Evolutionary conservation across 2,329 filamentous ascomycete species (phyloP).

Genomic region (Ascochyta lentis): DNA sequence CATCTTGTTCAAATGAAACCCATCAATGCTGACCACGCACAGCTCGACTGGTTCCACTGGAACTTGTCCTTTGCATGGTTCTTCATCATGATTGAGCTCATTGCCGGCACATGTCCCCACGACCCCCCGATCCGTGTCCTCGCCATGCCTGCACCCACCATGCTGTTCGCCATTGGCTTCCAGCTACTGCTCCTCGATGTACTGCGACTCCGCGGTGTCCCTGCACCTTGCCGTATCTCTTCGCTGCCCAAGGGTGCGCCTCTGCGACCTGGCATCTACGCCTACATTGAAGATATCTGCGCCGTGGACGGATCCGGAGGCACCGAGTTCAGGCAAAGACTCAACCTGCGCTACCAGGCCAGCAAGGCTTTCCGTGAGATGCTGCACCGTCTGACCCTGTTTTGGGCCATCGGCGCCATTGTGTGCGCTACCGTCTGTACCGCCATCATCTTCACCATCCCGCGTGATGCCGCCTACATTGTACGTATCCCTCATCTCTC

Average conservation of each 20-base stretch:
- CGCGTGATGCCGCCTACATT: constrained; percentile 56
- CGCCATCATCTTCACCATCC: constrained; percentile 56
- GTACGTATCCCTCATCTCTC: constrained; percentile 39
- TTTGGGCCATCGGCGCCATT: constrained; percentile 59
- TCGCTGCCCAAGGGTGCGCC: constrained; percentile 59
- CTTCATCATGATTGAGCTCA: constrained; percentile 63
- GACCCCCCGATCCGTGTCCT: constrained; percentile 61
- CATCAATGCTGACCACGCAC: constrained; percentile 2
- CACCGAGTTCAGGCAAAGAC: constrained; percentile 59
- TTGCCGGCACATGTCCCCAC: constrained; percentile 57
- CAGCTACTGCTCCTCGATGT: constrained; percentile 60
- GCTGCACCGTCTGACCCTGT: constrained; percentile 59
- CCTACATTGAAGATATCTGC: constrained; percentile 61
- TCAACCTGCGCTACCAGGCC: constrained; percentile 61
- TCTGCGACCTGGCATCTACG: constrained; percentile 61
- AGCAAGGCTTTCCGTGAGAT: constrained; percentile 61
- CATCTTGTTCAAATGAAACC: no score
- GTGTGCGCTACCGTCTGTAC: constrained; percentile 51
- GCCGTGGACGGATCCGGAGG: constrained; percentile 62
- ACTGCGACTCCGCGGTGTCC: constrained; percentile 53
- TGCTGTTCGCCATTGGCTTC: constrained; percentile 60
- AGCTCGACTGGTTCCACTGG: constrained; percentile 66
- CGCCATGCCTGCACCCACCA: constrained; percentile 59
- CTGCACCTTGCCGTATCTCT: constrained; percentile 59
- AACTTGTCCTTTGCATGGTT: constrained; percentile 62